Evolutionary conservation across 2,329 filamentous ascomycete species (phyloP), one percentile per base, ranked within the genome.

Genomic region (Nothopassalora personata): DNA sequence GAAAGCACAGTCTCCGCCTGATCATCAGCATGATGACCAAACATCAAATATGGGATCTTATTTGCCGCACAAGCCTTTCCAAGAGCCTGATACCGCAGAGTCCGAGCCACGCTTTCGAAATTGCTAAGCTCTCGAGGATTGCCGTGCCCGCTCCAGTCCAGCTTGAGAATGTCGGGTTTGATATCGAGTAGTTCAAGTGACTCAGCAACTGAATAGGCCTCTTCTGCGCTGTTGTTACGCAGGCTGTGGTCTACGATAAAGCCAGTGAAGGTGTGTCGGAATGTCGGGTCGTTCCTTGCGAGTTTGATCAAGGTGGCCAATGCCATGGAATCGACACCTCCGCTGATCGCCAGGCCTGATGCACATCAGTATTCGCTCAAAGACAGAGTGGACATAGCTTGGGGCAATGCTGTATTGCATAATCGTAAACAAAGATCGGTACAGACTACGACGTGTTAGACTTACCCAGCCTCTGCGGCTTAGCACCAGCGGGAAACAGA

Each of bases 261-360:
- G 0, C 79, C 83, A 48, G 77, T 79, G 19, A 82, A 75, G 13
- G 71, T 49, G 58, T 66, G 51, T 33, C 72, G 18, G n/a, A 30
- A 48, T 5, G 18, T 19, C 64, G 64, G 39, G 55, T 48, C 54
- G 56, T 51, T 61, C 65, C 39, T 39, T 50, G 67, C 65, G 49
- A 77, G 74, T 52, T 79, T 81, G 71, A 89, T 90, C 36, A 97
- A 81, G 60, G 80, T 86, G 57, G 91, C 91, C 60, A 99, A 79
- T 30, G 93, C 93, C 92, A 97, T 99, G n/a, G 93, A 97, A 74
- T 99, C 94, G 43, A 94, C 89, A 7, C 94, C 94, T 27, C 94
- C 94, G 70, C 92, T 97, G 61, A 97, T 80, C 15, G 92, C 94
- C 60, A 97, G 77, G 56, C 82, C 77, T 77, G 45, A 28, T 49